Percentiles rank a stretch among this genome's conserved stretches.
These are phyloP conservation scores for Claviceps sp. DNA, from an alignment of 2,329 filamentous ascomycete genomes.

Conservation along the genomic window DNA sequence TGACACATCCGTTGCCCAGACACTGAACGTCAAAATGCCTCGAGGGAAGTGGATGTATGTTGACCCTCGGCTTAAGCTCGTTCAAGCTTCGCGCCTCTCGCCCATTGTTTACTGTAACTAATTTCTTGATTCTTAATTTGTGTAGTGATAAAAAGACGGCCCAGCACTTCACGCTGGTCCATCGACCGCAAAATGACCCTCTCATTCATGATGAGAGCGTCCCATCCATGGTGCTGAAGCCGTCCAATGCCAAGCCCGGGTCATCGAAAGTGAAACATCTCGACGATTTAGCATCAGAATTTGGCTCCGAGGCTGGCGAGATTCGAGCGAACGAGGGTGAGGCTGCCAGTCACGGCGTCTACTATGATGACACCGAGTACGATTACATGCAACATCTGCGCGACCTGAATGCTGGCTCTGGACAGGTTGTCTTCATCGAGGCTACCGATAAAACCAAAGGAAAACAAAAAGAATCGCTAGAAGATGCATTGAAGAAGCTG, in stretches of 20 bases:
- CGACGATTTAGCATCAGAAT: slow-evolving; percentile 61
- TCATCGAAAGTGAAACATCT: slow-evolving; percentile 48
- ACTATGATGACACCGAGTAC: slow-evolving; percentile 88
- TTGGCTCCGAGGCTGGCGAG: slow-evolving; percentile 50
- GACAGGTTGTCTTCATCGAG: slow-evolving; percentile 75
- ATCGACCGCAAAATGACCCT: slow-evolving; percentile 94
- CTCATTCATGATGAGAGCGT: slow-evolving; percentile 85
- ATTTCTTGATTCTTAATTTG: not conserved
- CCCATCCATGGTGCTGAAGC: slow-evolving; percentile 83
- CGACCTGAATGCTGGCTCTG: slow-evolving; percentile 58
- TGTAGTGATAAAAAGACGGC: slow-evolving; percentile 72
- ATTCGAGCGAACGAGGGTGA: slow-evolving; percentile 89
- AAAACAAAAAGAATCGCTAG: slow-evolving; percentile 64
- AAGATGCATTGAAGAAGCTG: slow-evolving; percentile 62
- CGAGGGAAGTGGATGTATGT: slow-evolving; percentile 56
- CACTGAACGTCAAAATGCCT: slow-evolving; percentile 45
- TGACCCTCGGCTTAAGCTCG: no score
- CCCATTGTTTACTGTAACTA: not conserved
- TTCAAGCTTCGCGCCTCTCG: not conserved
- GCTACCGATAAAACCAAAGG: slow-evolving; percentile 57
- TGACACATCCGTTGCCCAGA: not conserved
- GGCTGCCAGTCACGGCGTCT: slow-evolving; percentile 86
- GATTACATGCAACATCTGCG: slow-evolving; percentile 99
- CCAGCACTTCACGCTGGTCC: slow-evolving; percentile 85
- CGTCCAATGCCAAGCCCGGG: slow-evolving; percentile 30